Evolutionary conservation across 1,284 basidiomycete species (phyloP).

Genomic region (Papiliotrema flavescens): DNA sequence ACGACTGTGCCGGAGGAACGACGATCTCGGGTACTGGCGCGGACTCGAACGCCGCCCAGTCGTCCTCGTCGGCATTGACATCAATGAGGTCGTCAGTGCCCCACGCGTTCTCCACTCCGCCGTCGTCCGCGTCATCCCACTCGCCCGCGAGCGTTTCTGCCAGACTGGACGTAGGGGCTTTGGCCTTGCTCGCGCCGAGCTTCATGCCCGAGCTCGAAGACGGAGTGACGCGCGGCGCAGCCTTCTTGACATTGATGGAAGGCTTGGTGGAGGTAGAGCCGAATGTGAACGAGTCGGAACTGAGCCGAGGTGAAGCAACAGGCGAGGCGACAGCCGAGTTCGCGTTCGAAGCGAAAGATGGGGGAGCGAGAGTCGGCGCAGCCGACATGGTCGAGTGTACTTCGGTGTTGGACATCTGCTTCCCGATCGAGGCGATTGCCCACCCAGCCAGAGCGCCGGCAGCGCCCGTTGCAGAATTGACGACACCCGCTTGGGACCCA

Average conservation of each 20-base stretch:
- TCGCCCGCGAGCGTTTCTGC: conserved; percentile 58
- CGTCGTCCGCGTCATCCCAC: conserved; percentile 53
- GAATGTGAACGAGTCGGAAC: conserved; percentile 11
- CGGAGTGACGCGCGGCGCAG: neutral
- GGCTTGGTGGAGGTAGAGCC: conserved; percentile 6
- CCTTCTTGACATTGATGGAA: conserved; percentile 4
- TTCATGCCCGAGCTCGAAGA: conserved; percentile 56
- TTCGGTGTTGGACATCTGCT: conserved; percentile 71
- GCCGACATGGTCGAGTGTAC: conserved; percentile 62
- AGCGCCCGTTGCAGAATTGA: conserved; percentile 80
- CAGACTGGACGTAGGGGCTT: conserved; percentile 35
- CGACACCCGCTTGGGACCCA: conserved; percentile 56
- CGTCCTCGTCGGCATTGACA: conserved; percentile 81
- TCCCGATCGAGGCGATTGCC: conserved; percentile 84
- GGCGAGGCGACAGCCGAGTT: conserved; percentile 9
- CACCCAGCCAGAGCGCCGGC: conserved; percentile 87
- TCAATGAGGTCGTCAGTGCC: conserved; percentile 74
- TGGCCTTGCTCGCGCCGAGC: conserved; percentile 58
- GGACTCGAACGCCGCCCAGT: conserved; percentile 68
- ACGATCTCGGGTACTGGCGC: conserved; percentile 13
- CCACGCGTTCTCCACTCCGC: conserved; percentile 58
- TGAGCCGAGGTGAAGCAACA: conserved; percentile 17
- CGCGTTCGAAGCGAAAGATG: conserved; percentile 6
- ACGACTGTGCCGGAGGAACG: conserved; percentile 35
- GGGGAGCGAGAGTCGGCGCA: conserved; percentile 19